Evolutionary conservation across 345 rosid species (phyloP).

Genomic region (Turritis glabra): DNA sequence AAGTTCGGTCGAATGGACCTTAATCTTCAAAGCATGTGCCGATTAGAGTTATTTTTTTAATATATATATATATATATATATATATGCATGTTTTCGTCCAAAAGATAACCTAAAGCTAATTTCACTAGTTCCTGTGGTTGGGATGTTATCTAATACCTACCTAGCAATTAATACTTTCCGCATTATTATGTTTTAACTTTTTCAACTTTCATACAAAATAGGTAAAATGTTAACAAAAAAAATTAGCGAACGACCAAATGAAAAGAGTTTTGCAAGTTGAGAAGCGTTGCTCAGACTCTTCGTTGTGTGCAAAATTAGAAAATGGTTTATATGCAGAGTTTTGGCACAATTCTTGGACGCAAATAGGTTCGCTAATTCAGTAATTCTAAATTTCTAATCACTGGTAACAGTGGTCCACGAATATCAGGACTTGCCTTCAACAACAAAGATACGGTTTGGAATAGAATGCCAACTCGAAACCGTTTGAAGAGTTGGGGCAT

Average conservation of each 20-base stretch:
- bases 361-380: too few relatives aligned
- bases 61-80: background rate
- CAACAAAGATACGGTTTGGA: background rate
- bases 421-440: background rate
- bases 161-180: background rate
- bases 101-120: background rate
- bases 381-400: too few relatives aligned
- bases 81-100: background rate
- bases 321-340: background rate
- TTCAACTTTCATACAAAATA: background rate
- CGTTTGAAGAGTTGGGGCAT: background rate
- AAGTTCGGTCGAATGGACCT: background rate
- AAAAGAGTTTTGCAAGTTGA: background rate
- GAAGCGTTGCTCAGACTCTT: background rate
- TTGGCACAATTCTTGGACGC: background rate
- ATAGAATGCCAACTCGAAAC: background rate
- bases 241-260: background rate
- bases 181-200: conserved; percentile 7
- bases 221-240: background rate
- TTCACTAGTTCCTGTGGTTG: conserved; percentile 30
- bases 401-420: background rate
- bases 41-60: background rate
- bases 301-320: background rate
- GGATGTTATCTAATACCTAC: conserved; percentile 30
- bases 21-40: background rate